These are phyloP conservation scores for Yarrowia alimentaria DNA, from an alignment of 805 yeast genomes.

Conservation along the genomic window DNA sequence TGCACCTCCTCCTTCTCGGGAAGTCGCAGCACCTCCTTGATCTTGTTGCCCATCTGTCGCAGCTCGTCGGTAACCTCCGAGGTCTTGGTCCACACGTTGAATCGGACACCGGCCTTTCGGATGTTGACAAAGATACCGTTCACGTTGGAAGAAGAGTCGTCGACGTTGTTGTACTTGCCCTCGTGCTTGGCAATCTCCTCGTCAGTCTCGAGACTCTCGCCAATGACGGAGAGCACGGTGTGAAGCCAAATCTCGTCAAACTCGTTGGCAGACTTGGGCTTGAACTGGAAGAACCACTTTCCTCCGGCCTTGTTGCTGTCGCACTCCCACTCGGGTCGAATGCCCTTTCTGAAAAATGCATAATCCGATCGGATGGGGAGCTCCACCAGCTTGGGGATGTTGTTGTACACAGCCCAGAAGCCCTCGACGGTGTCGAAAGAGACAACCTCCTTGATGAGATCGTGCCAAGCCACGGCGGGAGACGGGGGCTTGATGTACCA, in stretches of 20 bases:
- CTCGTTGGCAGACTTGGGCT: conserved; percentile 34
- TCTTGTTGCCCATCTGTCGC: conserved; percentile 78
- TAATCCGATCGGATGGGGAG: conserved; percentile 91
- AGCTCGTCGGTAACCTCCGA: conserved; percentile 56
- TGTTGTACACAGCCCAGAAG: conserved; percentile 96
- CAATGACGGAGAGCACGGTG: conserved; percentile 75
- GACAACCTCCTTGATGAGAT: conserved; percentile 87
- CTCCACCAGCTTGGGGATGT: conserved; percentile 87
- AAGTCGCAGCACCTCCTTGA: conserved; percentile 80
- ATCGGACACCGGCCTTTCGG: conserved; percentile 75
- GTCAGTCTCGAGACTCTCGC: conserved; percentile 90
- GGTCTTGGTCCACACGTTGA: conserved; percentile 92
- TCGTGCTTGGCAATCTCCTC: conserved; percentile 27
- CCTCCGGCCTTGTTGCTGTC: conserved; percentile 84
- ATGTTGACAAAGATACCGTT: conserved; percentile 91
- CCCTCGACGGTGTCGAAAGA: conserved; percentile 94
- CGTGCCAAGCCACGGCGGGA: conserved; percentile 72
- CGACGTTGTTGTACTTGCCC: conserved; percentile 36
- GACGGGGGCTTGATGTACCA: conserved; percentile 96
- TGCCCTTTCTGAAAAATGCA: conserved; percentile 89
- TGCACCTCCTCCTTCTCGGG: conserved; percentile 74
- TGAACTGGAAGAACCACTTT: conserved; percentile 83
- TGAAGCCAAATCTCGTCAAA: conserved; percentile 87
- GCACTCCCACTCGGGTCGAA: conserved; percentile 99
- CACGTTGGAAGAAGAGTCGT: conserved; percentile 75